These are phyloP conservation scores for Hypomontagnella submonticulosa DNA, from an alignment of 495 filamentous ascomycete species.

Conservation along the genomic window DNA sequence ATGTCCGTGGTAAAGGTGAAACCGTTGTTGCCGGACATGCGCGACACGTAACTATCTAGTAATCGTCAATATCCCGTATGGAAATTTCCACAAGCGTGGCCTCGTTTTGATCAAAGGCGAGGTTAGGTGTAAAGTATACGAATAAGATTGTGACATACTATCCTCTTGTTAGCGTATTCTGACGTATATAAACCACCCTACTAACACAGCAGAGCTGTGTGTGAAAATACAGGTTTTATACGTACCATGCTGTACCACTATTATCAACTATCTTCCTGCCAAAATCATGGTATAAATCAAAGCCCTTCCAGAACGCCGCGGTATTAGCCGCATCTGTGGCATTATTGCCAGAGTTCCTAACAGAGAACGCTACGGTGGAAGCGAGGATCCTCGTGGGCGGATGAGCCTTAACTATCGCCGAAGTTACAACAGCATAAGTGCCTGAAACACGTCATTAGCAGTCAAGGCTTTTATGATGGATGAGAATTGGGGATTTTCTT, in stretches of 20 bases:
- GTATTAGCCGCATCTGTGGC: slow-evolving; percentile 42
- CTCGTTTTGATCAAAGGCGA: neutral
- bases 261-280: slow-evolving; percentile 43
- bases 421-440: slow-evolving; percentile 64
- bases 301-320: slow-evolving; percentile 43
- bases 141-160: slow-evolving; percentile 25
- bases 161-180: slow-evolving; percentile 12
- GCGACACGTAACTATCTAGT: slow-evolving; percentile 40
- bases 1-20: slow-evolving; percentile 44
- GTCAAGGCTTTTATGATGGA: neutral
- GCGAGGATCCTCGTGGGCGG: slow-evolving; percentile 43
- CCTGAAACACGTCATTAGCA: slow-evolving; percentile 40
- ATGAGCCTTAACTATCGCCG: slow-evolving; percentile 54
- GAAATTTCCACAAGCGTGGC: neutral
- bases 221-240: neutral
- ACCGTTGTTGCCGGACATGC: slow-evolving; percentile 33
- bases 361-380: slow-evolving; percentile 44
- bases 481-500: slow-evolving; percentile 10
- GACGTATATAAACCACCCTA: slow-evolving; percentile 12
- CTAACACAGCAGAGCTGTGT: neutral
- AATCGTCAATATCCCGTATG: neutral
- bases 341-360: slow-evolving; percentile 47
- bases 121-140: neutral
- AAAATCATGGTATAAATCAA: slow-evolving; percentile 45
- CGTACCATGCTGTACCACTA: slow-evolving; percentile 44